Evolutionary conservation across 2,329 filamentous ascomycete genomes (phyloP), one percentile per base, ranked within the genome.

Genomic region (Tricladium varicosporioides): DNA sequence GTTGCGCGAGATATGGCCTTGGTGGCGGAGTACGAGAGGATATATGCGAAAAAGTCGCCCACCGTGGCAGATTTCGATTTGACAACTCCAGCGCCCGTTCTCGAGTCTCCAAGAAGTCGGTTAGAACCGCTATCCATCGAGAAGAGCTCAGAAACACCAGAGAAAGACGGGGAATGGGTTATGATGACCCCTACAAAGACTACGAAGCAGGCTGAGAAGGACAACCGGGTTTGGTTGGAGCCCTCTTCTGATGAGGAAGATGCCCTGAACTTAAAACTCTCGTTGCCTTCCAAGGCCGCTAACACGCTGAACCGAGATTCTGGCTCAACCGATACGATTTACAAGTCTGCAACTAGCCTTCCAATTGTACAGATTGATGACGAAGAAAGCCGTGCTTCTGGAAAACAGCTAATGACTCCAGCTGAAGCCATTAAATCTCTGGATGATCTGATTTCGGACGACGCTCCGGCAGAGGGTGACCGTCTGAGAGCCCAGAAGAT

Each of bases 401-500:
- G 54, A 16, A 57, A 47, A 9, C 56, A 27, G 5, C 52, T 60
- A 9, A 40, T 64, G 27, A 56, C 66, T 56, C 57, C 72, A 53
- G 63, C 72, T 59, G 63, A 74, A 57, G 71, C 74, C 1, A 53
- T 60, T 45, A 61, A 55, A 44, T 50, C 59, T 27, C 48, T 64
- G 9, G 57, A 64, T 48, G 54, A 63, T 1, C 36, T 42, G 5
- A 14, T 40, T 19, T 56, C 57, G 14, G 57, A 53, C 2, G 46
- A 48, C 7, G 33, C 54, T 40, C 66, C 64, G 2, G 59, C 53
- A 2, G 64, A 7, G 76, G 85, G 89, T 56, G 92, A 96, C 65
- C 80, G 82, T 16, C 83, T 88, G 63, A 90, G 89, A 70, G 94
- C 93, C 1, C 82, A 86, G 65, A 87, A 86, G 68, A 91, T 99